A percentile compares a stretch with the other conserved stretches of the same genome.
Conservation (phyloP, 768 basidiomycete genomes). For the Jaapia argillacea region DNA sequence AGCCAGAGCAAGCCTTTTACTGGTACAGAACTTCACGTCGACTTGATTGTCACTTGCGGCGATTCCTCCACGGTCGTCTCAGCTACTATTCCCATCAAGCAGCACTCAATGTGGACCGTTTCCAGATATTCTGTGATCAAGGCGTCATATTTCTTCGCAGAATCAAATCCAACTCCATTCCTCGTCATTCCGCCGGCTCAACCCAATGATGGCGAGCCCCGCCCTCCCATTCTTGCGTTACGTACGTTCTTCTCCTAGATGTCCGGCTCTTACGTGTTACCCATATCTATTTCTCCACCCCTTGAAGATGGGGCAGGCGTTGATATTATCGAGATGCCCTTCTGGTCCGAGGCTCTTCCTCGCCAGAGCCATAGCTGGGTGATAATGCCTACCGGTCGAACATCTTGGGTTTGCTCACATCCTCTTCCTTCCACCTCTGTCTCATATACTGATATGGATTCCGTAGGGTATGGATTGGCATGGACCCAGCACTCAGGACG, state of each 20-base stretch:
- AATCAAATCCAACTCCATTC: slow-evolving; percentile 48
- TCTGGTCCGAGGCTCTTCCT: slow-evolving; percentile 59
- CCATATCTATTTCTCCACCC: slow-evolving; percentile 2
- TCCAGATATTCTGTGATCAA: slow-evolving; percentile 28
- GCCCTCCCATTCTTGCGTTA: slow-evolving; percentile 50
- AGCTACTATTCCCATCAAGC: slow-evolving; percentile 33
- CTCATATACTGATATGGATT: not conserved
- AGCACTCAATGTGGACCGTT: slow-evolving; percentile 32
- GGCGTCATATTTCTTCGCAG: slow-evolving; percentile 49
- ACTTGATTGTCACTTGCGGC: slow-evolving; percentile 20
- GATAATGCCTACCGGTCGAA: slow-evolving; percentile 73
- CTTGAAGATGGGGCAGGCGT: slow-evolving; percentile 81
- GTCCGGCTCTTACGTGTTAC: not conserved
- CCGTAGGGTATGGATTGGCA: slow-evolving; percentile 87
- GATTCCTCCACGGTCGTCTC: slow-evolving; percentile 16
- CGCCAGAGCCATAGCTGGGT: slow-evolving; percentile 59
- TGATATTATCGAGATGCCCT: slow-evolving; percentile 41
- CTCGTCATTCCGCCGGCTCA: slow-evolving; percentile 43
- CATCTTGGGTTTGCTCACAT: slow-evolving; percentile 54
- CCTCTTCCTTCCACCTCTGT: not conserved
- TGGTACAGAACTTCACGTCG: slow-evolving; percentile 27
- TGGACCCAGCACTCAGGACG: slow-evolving; percentile 68
- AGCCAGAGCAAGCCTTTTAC: slow-evolving; percentile 29
- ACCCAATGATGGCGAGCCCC: slow-evolving; percentile 16
- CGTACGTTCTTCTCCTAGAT: slow-evolving; percentile 35